Evolutionary conservation across 169 alveolate genomes (phyloP), one percentile per base, ranked within the genome.

Genomic region (Eimeria falciformis): DNA sequence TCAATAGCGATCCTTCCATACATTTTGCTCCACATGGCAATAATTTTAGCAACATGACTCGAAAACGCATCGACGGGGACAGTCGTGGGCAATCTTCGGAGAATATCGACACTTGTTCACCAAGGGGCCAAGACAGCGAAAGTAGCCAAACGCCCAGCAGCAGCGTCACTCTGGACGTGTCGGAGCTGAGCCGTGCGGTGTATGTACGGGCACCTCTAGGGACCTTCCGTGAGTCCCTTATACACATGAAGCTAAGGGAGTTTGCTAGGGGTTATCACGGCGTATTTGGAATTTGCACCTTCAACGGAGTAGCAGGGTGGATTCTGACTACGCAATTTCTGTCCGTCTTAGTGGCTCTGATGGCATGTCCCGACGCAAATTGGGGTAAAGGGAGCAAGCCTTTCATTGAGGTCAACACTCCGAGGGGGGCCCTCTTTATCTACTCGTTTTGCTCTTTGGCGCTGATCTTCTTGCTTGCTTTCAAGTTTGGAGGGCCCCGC

Each of bases 221-320:
- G 7, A 25, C 55, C 11, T 79, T 79, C 50, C 40, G 45, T 46
- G 55, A 53, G 89, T 27, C 92, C 9, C 50, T 85, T 37, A 37
- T 58, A 81, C 43, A 66, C 84, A 85, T 85, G 92, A 55, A 62
- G 62, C 37, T 33, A 27, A 50, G 92, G n/a, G 92, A 85, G 37
- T 85, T 58, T 58, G 50, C 47, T 25, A 53, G 92, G 7, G 23
- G 50, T 11, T 81, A 85, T 69, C 84, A 68, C 50, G 92, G 92
- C 21, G 82, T 71, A 23, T 85, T 85, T 37, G 92, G 92, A 3
- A 85, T 81, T 1, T 18, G 58, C 33, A 25, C 75, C 3, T 37
- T 50, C 37, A 4, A 27, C 21, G 3, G 45, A 18, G 43, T 56
- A n/a, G 25, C 47, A 0, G 12, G 73, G 89, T 79, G 89, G 89